These are phyloP conservation scores for Tephrocybe sp. DNA, from an alignment of 768 basidiomycete species.

Conservation along the genomic window DNA sequence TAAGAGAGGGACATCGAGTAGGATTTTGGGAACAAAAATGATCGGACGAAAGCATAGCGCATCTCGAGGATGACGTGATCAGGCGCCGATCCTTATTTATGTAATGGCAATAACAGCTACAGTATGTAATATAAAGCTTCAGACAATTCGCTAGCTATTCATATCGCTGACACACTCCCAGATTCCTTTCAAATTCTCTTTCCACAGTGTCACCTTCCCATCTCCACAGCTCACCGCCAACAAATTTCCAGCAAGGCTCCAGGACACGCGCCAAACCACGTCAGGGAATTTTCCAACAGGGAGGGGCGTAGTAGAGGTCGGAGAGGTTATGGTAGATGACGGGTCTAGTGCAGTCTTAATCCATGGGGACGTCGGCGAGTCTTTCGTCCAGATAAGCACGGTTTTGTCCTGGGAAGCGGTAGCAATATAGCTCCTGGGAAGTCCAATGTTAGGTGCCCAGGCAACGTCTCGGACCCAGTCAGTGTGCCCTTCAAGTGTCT, in stretches of 20 bases:
- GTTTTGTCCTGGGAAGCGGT: slow-evolving; percentile 94
- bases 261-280: slow-evolving; percentile 98
- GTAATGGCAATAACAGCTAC: too few relatives aligned
- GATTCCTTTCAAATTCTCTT: slow-evolving; percentile 90
- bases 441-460: slow-evolving; percentile 96
- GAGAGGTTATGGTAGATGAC: slow-evolving; percentile 47
- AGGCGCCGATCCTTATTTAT: too few relatives aligned
- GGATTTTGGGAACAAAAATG: slow-evolving; percentile 18
- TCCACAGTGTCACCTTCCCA: slow-evolving; percentile 98
- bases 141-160: slow-evolving; percentile 83
- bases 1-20: slow-evolving; percentile 54
- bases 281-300: slow-evolving; percentile 88
- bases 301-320: slow-evolving; percentile 41
- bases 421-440: slow-evolving; percentile 93
- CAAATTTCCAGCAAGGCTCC: slow-evolving; percentile 96
- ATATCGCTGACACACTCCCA: slow-evolving; percentile 99
- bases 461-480: slow-evolving; percentile 99
- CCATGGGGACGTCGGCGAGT: slow-evolving; percentile 73
- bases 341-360: slow-evolving; percentile 80
- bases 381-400: slow-evolving; percentile 91
- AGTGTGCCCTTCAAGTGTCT: slow-evolving; percentile 86
- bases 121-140: too few relatives aligned
- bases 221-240: slow-evolving; percentile 97
- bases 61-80: slow-evolving; percentile 12
- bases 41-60: slow-evolving; percentile 13